Base-by-base conservation (phyloP, 768 basidiomycete genomes). In the Leucosporidium scottii region DNA sequence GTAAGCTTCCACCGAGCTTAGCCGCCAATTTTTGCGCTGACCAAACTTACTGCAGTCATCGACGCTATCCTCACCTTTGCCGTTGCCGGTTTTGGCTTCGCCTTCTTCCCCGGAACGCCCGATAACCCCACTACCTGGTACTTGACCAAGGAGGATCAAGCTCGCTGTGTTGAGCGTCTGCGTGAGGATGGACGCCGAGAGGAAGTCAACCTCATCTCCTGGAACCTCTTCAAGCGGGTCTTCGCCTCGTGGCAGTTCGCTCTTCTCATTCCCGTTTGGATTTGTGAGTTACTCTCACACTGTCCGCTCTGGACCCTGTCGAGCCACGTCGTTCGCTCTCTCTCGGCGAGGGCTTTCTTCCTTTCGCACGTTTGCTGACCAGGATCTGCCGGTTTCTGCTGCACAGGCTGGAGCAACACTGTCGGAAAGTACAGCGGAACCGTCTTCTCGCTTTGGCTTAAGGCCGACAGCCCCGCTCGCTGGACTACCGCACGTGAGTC, bases 371-470 rank as follows among this genome's bases (percentile, higher is more conserved):
- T 21, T 44, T 17, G 39, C 50, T 21, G 25, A 51, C 50, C 23
- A 51, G 3, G 4, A 10, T 23, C 21, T 8, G 15, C 23, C 50
- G 2, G 7, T 17, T 23, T 9, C 23, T 51, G 23, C 50, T 23
- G 9, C 50, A n/a, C 23, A 27, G 56, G 56, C 56, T 58, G 56
- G 56, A n/a, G 21, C 56, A 58, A 58, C 56, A 58, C 56, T 1
- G 23, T 39, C 28, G 56, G 56, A 31, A 25, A 58, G 23, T 58
- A 58, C 56, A 39, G 21, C 56, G 54, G 54, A 30, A 59, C 58
- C 7, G 44, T 59, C 20, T 59, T 59, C 58, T 20, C 58, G 7
- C 58, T 59, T n/a, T 59, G 34, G 36, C 58, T 59, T 34, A 59
- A 59, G 58, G 31, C 20, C 20, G 36, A 59, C 13, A 21, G 25